These are phyloP conservation scores for Boechera retrofracta DNA, from an alignment of 345 rosid species.

Conservation along the genomic window DNA sequence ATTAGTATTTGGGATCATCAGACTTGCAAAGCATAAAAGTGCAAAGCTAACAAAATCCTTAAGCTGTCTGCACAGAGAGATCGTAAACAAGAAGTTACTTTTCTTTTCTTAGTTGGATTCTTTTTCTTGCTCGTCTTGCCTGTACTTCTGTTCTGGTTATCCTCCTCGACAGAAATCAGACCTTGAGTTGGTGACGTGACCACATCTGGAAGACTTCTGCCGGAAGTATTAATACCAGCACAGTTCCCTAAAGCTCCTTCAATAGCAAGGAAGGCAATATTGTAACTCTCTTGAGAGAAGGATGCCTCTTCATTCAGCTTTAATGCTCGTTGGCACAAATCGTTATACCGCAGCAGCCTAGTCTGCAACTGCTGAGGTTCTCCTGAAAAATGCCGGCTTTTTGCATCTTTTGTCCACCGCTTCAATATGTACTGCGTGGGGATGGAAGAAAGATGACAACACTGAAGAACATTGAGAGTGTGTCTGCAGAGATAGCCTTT, in stretches of 20 bases:
- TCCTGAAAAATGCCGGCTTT: constrained; percentile 50
- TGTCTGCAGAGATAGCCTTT: constrained; percentile 77
- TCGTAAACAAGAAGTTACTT: constrained; percentile 47
- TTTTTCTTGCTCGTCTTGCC: constrained; percentile 64
- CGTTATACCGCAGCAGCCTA: constrained; percentile 62
- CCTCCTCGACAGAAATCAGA: constrained; percentile 64
- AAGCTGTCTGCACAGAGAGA: not conserved
- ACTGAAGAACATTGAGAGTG: constrained; percentile 69
- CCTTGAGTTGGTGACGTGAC: constrained; percentile 58
- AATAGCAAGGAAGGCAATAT: constrained; percentile 58
- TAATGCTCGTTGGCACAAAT: constrained; percentile 56
- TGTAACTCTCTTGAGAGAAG: constrained; percentile 66
- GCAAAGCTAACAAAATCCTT: constrained; percentile 2
- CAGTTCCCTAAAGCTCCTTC: constrained; percentile 65
- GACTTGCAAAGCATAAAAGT: constrained; percentile 12
- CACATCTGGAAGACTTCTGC: constrained; percentile 59
- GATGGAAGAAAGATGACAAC: constrained; percentile 59
- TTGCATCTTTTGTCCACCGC: constrained; percentile 80
- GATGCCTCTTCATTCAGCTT: constrained; percentile 71
- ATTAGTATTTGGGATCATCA: not conserved
- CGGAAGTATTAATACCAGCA: constrained; percentile 57
- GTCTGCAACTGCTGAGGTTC: constrained; percentile 62
- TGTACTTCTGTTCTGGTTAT: constrained; percentile 51
- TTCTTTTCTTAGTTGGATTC: constrained; percentile 69
- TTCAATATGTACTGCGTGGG: constrained; percentile 67